Conservation (phyloP, 306 rosid species). For the Cicer arietinum region DNA sequence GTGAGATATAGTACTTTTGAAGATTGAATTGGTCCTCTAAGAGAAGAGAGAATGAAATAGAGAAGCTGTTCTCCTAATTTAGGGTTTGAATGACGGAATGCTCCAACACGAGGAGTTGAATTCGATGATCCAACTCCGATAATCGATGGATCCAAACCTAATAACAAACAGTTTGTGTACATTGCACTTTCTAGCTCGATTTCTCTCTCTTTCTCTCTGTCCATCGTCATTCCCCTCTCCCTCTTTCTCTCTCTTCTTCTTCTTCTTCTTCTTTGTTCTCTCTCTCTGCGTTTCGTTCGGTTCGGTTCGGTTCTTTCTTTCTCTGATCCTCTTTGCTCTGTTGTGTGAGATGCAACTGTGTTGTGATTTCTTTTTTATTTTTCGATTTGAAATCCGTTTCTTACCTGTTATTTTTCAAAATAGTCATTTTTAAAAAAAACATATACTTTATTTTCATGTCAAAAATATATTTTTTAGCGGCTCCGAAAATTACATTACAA, state of each 20-base stretch:
- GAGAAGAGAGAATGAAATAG: constrained; percentile 92
- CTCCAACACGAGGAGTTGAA: constrained; percentile 87
- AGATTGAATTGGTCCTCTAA: constrained; percentile 93
- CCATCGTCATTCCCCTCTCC: constrained; percentile 88
- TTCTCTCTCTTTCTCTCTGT: constrained; percentile 99
- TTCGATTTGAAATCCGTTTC: no score
- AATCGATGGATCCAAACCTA: constrained; percentile 96
- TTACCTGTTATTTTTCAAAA: no score
- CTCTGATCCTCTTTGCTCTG: constrained; percentile 39
- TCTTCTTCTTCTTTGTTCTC: constrained; percentile 17
- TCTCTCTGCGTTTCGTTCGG: constrained; percentile 1
- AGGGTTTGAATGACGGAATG: constrained; percentile 98
- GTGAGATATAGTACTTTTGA: constrained; percentile 59
- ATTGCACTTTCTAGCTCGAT: constrained; percentile 98
- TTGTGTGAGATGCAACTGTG: constrained; percentile 9
- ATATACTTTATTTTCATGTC: no score
- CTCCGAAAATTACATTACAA: no score
- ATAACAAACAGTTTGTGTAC: constrained; percentile 94
- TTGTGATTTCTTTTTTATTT: background rate
- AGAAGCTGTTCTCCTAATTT: constrained; percentile 97
- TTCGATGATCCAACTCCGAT: constrained; percentile 87
- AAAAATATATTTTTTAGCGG: no score
- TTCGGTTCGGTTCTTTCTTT: constrained; percentile 39
- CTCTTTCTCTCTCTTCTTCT: background rate
- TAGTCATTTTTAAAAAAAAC: no score